Evolutionary conservation across 179 eudicot species (phyloP).

Genomic region (Patellifolia procumbens): DNA sequence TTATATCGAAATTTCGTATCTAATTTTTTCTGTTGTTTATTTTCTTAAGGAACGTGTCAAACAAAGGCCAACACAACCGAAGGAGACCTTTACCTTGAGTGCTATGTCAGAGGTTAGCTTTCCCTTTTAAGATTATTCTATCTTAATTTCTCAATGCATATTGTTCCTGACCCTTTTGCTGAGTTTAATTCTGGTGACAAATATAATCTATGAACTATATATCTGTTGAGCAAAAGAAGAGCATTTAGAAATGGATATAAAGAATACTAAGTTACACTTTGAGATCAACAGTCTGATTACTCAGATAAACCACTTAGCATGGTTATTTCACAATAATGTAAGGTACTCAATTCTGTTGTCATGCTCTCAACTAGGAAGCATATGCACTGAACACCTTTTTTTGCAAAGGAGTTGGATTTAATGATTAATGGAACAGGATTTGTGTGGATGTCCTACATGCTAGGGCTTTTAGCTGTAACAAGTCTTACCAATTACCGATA

Average conservation of each 20-base stretch:
- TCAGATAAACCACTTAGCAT: neutral
- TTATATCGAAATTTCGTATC: neutral
- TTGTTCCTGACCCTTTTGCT: conserved; percentile 6
- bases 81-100: conserved; percentile 56
- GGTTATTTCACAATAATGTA: neutral
- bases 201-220: neutral
- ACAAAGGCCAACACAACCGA: conserved; percentile 55
- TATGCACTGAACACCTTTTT: neutral
- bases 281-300: neutral
- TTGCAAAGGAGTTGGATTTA: neutral
- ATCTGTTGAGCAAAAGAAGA: conserved; percentile 9
- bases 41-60: conserved; percentile 53
- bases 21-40: conserved; percentile 20
- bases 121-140: conserved; percentile 1
- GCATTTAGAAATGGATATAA: neutral
- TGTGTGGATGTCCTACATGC: conserved; percentile 15
- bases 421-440: neutral
- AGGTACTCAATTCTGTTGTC: neutral
- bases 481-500: conserved; percentile 13
- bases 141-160: neutral
- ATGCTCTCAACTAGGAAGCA: neutral
- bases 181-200: neutral
- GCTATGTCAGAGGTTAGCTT: conserved; percentile 61
- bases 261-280: neutral
- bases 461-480: neutral